Percentiles rank a stretch among this genome's conserved stretches.
phyloP scores from a whole-genome alignment of 306 rosid genomes.

The Sphenostylis stenocarpa region DNA sequence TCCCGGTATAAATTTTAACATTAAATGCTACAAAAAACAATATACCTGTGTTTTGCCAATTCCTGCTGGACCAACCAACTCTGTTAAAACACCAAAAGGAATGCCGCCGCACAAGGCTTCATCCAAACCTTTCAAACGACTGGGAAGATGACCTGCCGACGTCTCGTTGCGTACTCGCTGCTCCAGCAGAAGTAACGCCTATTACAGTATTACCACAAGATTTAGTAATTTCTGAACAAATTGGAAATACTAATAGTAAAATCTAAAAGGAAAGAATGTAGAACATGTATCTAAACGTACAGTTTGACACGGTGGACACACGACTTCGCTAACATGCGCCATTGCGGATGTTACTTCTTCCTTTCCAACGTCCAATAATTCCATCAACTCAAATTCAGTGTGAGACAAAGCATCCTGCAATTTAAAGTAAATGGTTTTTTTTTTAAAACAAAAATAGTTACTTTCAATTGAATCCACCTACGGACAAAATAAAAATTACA shows the following conservation, averaged over 20 bases:
- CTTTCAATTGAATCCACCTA: not conserved
- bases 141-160: constrained; percentile 80
- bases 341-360: constrained; percentile 66
- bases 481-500: too few species aligned
- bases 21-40: not conserved
- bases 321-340: constrained; percentile 74
- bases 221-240: constrained; percentile 20
- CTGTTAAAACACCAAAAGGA: constrained; percentile 90
- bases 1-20: not conserved
- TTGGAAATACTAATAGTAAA: not conserved
- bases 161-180: constrained; percentile 63
- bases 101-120: constrained; percentile 85
- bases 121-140: constrained; percentile 81
- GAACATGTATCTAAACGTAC: constrained; percentile 40
- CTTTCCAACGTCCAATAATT: constrained; percentile 72
- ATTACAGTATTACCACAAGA: constrained; percentile 28
- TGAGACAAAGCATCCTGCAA: constrained; percentile 74
- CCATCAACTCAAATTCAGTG: constrained; percentile 90
- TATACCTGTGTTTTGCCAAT: constrained; percentile 87
- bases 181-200: constrained; percentile 76
- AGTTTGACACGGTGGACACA: constrained; percentile 87
- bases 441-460: not conserved
- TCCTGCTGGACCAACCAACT: constrained; percentile 97
- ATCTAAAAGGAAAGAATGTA: not conserved
- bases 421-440: not conserved